phyloP scores from a whole-genome alignment of 768 basidiomycete genomes.

The Suillus bovinus region DNA sequence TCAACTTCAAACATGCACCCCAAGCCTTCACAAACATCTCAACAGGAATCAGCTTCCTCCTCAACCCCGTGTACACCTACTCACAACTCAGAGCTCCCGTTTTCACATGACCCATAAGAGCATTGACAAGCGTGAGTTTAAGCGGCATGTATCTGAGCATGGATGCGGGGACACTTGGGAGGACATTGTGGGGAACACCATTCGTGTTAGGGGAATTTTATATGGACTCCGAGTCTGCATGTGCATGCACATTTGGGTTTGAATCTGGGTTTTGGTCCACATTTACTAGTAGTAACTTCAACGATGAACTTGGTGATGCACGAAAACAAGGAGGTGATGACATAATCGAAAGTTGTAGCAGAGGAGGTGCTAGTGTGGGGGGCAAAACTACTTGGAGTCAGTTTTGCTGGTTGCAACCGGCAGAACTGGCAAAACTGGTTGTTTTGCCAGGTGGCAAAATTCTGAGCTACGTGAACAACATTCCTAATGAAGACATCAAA shows the following conservation, averaged over 20 bases:
- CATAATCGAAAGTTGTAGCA: conserved; percentile 5
- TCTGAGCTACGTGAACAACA: too few species aligned
- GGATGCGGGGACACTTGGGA: too few species aligned
- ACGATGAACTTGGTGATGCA: background rate
- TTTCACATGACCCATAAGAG: conserved; percentile 37
- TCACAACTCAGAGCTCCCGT: conserved; percentile 41
- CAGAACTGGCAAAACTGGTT: too few species aligned
- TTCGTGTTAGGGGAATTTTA: background rate
- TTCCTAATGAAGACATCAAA: too few species aligned
- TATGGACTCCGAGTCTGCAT: too few species aligned
- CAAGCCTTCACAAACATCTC: conserved; percentile 50
- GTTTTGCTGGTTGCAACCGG: too few species aligned
- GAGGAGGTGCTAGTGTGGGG: background rate
- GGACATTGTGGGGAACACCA: background rate
- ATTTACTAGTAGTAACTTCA: background rate
- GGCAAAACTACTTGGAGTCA: too few species aligned
- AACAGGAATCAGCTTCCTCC: conserved; percentile 63
- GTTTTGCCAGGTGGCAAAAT: too few species aligned
- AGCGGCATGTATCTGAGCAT: conserved; percentile 1
- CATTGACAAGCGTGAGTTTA: background rate
- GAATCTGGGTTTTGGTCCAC: background rate
- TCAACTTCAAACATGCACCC: background rate
- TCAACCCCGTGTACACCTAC: too few species aligned
- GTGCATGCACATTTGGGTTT: background rate
- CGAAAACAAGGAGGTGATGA: background rate